Base-by-base conservation (phyloP, 2,329 filamentous ascomycete species). In the Cercospora berteroae region DNA sequence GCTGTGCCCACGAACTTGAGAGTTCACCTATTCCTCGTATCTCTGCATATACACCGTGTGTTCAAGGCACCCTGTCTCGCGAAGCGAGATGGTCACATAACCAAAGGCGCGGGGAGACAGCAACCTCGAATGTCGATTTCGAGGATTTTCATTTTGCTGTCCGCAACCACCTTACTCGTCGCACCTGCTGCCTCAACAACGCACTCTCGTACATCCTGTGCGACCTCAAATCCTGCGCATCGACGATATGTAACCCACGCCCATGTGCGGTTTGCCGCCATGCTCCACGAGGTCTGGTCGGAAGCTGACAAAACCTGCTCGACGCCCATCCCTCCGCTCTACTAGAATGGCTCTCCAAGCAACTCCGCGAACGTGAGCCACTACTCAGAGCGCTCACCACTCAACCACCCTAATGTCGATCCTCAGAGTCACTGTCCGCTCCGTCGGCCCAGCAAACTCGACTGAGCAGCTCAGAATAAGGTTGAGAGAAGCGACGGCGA, bases 401-500 rank as follows among this genome's bases (percentile, higher is more conserved):
- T 36, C 6, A 9, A n/a, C 12, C 18, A 10, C 23, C 56, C 59
- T 66, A 25, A 61, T 59, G 63, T 59, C 66, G 39, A 48, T 61
- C 10, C 29, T 68, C 48, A 67, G 58, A 29, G 52, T 67, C 27
- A 65, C 62, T 12, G 50, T 67, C 18, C 66, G 62, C 29, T 60
- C 66, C 16, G 25, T 29, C 12, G 66, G 62, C 36, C 66, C 66
- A 13, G 25, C 59, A 20, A 62, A 27, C 9, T 68, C 66, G 13
- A 68, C 58, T 5, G 66, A 68, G 39, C 60, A 56, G 44, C 62
- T 68, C 20, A 60, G 36, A 13, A 60, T 68, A n/a, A 25, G 66
- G 10, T 48, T 68, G 39, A 58, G 27, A 27, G 58, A 68, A 42
- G 66, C 66, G 18, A 25, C 58, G 50, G 59, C 50, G 31, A 67